These are phyloP conservation scores for Hymenoscyphus occultus DNA, from an alignment of 2,329 filamentous ascomycete species.

Conservation along the genomic window DNA sequence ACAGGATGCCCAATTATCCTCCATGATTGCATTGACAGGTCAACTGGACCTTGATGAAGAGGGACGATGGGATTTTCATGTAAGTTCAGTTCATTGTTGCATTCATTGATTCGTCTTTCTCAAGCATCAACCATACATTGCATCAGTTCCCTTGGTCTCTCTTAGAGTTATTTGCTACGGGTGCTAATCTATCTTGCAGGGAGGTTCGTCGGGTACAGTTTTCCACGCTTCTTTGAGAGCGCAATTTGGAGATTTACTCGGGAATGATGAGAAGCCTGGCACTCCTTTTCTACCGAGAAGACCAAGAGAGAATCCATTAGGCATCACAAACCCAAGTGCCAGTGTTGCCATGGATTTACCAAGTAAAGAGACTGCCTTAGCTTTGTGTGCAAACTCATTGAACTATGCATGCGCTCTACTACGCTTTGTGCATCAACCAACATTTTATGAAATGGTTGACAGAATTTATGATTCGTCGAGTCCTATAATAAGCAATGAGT, in stretches of 20 bases:
- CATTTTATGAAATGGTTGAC: slow-evolving; percentile 75
- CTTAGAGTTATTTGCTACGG: background rate
- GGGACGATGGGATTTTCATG: slow-evolving; percentile 89
- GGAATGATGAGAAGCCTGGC: slow-evolving; percentile 51
- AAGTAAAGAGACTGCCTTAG: slow-evolving; percentile 52
- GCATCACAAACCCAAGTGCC: slow-evolving; percentile 19
- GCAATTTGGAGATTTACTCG: slow-evolving; percentile 76
- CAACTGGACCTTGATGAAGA: slow-evolving; percentile 88
- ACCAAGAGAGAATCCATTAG: slow-evolving; percentile 37
- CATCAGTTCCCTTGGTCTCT: background rate
- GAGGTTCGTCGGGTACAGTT: slow-evolving; percentile 85
- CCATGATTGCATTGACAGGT: slow-evolving; percentile 92
- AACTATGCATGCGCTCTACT: slow-evolving; percentile 57
- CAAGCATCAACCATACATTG: background rate
- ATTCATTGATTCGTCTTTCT: background rate
- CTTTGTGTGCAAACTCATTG: slow-evolving; percentile 54
- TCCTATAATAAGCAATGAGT: background rate
- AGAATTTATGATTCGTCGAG: slow-evolving; percentile 67
- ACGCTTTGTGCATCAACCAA: slow-evolving; percentile 76
- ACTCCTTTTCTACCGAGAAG: slow-evolving; percentile 55
- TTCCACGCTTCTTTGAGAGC: slow-evolving; percentile 86
- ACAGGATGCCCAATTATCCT: slow-evolving; percentile 74
- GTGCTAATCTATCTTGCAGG: slow-evolving; percentile 37
- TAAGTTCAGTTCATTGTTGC: background rate
- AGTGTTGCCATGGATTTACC: slow-evolving; percentile 61